These are phyloP conservation scores for Epichloe scottii DNA, from an alignment of 2,329 filamentous ascomycete genomes.

Conservation along the genomic window DNA sequence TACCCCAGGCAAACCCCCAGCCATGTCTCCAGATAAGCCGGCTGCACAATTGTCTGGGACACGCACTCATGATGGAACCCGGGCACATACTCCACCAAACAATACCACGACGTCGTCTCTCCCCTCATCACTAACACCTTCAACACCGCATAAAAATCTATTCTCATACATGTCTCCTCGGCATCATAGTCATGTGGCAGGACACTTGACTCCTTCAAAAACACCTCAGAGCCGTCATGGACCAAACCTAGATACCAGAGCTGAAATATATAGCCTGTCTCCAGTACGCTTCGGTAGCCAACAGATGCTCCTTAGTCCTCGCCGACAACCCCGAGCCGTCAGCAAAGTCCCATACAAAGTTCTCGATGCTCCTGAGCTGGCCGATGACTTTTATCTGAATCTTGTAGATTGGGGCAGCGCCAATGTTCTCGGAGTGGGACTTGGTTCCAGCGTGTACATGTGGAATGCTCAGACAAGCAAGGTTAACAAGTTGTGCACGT, in stretches of 20 bases:
- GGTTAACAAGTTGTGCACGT: conserved; percentile 86
- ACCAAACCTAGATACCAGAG: conserved; percentile 75
- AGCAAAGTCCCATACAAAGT: conserved; percentile 98
- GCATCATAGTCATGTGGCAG: conserved; percentile 55
- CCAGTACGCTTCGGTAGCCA: conserved; percentile 89
- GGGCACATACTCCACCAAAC: conserved; percentile 71
- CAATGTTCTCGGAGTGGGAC: conserved; percentile 83
- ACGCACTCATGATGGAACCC: conserved; percentile 50
- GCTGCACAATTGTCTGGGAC: conserved; percentile 37
- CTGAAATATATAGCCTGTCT: conserved; percentile 90
- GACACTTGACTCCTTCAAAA: conserved; percentile 78
- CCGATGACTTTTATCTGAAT: conserved; percentile 96
- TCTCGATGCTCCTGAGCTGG: conserved; percentile 85
- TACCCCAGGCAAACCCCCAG: conserved; percentile 68
- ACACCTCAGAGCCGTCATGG: conserved; percentile 82
- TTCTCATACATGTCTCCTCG: conserved; percentile 80
- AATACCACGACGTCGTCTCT: conserved; percentile 47
- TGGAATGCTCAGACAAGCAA: conserved; percentile 90
- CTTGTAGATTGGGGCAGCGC: conserved; percentile 95
- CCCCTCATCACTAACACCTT: conserved; percentile 72
- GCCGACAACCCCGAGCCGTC: conserved; percentile 78
- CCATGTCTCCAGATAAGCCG: conserved; percentile 46
- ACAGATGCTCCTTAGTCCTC: conserved; percentile 80
- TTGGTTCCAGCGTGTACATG: conserved; percentile 92
- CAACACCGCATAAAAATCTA: conserved; percentile 93